phyloP scores from a whole-genome alignment of 2,329 filamentous ascomycete species.

The Cladosporium oxysporum region DNA sequence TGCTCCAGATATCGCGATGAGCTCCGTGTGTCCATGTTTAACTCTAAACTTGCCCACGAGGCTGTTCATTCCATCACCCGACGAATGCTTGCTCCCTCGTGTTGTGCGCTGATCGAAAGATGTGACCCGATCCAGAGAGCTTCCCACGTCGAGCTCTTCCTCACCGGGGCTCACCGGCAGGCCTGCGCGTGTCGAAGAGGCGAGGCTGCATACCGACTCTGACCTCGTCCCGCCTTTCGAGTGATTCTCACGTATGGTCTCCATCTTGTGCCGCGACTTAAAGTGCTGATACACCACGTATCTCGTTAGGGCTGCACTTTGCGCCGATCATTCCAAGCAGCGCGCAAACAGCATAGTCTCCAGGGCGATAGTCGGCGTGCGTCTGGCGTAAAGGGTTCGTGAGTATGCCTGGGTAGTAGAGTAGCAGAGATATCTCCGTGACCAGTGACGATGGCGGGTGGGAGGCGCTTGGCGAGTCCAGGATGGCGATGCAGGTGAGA shows the following conservation, averaged over 20 bases:
- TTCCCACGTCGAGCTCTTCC: slow-evolving; percentile 11
- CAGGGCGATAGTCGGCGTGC: neutral
- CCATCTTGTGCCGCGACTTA: slow-evolving; percentile 7
- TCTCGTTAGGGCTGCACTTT: neutral
- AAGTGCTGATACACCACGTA: neutral
- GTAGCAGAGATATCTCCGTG: neutral
- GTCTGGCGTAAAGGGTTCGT: neutral
- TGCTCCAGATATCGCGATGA: slow-evolving; percentile 59
- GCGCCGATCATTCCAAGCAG: slow-evolving; percentile 8
- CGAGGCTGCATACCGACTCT: slow-evolving; percentile 16
- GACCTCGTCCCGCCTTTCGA: neutral
- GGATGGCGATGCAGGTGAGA: neutral
- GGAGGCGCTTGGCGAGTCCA: neutral
- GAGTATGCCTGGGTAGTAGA: neutral
- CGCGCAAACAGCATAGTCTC: slow-evolving; percentile 14
- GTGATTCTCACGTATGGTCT: slow-evolving; percentile 6
- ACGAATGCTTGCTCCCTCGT: slow-evolving; percentile 16
- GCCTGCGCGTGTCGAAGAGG: slow-evolving; percentile 12
- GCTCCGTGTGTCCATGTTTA: slow-evolving; percentile 55
- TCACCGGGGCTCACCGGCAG: neutral
- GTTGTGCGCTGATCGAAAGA: slow-evolving; percentile 13
- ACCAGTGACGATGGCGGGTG: neutral
- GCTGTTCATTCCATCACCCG: slow-evolving; percentile 5
- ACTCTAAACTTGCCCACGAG: slow-evolving; percentile 7
- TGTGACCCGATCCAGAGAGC: slow-evolving; percentile 8